Base-by-base conservation (phyloP, 495 filamentous ascomycete genomes). In the Saxispiralis lemnorum region DNA sequence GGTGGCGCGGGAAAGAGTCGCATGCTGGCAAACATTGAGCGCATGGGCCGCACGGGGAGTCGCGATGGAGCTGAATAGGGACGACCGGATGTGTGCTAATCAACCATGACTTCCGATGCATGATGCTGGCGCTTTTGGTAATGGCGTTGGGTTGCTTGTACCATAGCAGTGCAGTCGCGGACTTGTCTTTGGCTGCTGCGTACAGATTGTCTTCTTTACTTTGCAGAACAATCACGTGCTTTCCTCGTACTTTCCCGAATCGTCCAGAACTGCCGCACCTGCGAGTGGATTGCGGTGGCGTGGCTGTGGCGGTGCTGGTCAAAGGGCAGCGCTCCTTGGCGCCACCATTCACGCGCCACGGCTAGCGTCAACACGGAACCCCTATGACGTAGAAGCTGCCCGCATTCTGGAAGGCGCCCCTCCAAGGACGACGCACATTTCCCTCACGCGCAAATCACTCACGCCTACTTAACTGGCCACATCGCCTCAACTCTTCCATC, bases 1-100 rank as follows among this genome's bases (percentile, higher is more conserved):
- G 55, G 54, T 39, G 50, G 42, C 44, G 51, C 45, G 21, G 50
- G 60, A 24, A 67, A 63, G 52, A 63, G 63, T 42, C 53, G 60
- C 43, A 58, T 66, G 38, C 60, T 66, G 59, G 63, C 59, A 13
- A 65, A 59, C 47, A 68, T 68, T 51, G 65, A 67, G 48, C 48
- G 63, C 42, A 68, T 68, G 65, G 65, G 65, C 0, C 54, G 60
- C 42, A 40, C 33, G n/a, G 44, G 44, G 11, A 36, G 35, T 44
- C 20, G 35, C 18, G 35, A 19, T 19, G 41, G 19, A 13, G 10
- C 37, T n/a, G 34, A 35, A 12, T 35, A 35, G 34, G 13, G 34
- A 17, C 4, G 34, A 14, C 16, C 34, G 16, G 7, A 38, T 16
- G 16, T 38, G n/a, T n/a, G n/a, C n/a, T 9, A 9, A 35, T 35